Conservation (phyloP, 352 stramenopile species). For the Globisporangium radiosum region DNA sequence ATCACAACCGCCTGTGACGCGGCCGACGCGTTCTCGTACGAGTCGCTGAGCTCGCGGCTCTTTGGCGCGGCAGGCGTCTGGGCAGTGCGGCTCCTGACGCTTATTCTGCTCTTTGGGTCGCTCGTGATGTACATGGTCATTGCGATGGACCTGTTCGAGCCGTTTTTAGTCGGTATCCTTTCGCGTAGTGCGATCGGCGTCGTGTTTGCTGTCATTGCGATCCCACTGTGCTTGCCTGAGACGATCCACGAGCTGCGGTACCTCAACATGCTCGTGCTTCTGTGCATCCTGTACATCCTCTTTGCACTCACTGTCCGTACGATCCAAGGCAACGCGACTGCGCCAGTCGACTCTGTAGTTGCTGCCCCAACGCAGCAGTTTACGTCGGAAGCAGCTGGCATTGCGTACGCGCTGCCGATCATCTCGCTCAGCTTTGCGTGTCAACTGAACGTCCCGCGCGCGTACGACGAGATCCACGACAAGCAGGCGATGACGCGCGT, state of each 20-base stretch:
- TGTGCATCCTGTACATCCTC: conserved; percentile 80
- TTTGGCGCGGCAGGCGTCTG: conserved; percentile 63
- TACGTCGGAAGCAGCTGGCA: conserved; percentile 41
- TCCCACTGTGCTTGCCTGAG: conserved; percentile 75
- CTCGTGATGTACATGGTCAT: conserved; percentile 84
- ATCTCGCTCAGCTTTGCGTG: conserved; percentile 76
- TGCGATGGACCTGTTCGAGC: conserved; percentile 79
- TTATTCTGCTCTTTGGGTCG: conserved; percentile 72
- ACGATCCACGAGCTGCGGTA: conserved; percentile 82
- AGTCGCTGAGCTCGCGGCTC: conserved; percentile 71
- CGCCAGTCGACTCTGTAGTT: no score
- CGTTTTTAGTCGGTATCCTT: conserved; percentile 51
- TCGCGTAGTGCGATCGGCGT: conserved; percentile 54
- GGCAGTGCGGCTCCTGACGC: conserved; percentile 62
- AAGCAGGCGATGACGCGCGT: conserved; percentile 63
- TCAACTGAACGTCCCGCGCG: conserved; percentile 75
- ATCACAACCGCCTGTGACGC: conserved; percentile 58
- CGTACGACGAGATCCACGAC: conserved; percentile 73
- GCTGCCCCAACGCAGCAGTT: conserved; percentile 38
- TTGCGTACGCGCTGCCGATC: conserved; percentile 75
- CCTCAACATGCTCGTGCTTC: conserved; percentile 68
- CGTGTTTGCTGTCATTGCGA: conserved; percentile 56
- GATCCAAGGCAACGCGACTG: conserved; percentile 28
- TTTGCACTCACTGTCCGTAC: conserved; percentile 50
- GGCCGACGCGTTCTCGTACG: conserved; percentile 66